Evolutionary conservation across 257 asterid species (phyloP), one percentile per base, ranked within the genome.

Genomic region (Solanum chaucha): DNA sequence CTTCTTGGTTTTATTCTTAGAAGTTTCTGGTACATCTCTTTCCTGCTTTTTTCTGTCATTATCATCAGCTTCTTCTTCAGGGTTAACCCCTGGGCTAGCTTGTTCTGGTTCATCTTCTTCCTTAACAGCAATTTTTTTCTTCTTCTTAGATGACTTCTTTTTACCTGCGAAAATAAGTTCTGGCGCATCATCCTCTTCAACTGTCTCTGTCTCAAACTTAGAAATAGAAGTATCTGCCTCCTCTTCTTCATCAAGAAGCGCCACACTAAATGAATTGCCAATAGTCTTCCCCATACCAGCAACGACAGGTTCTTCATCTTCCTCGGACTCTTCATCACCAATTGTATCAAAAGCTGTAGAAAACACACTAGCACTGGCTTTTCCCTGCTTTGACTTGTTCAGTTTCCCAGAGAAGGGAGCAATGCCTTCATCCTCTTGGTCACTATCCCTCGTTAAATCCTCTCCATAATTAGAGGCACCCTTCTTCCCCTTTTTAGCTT

Each of bases 131-230:
- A 51, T 87, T 26, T 61, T 83, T 89, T 86, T 92, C 92, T 92
- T 94, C 95, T 95, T 95, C 90, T 92, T 95, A 80, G 98, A 93
- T 7, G 98, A 90, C 89, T 95, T 97, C 94, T 97, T 96, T 87
- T 96, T 96, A 34, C 98, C 98, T 55, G 98, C 92, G 87, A 97
- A 95, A 78, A 85, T 87, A 88, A 93, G 70, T 22, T 30, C 90
- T 2, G 90, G 64, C 10, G 58, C 87, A 87, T 94, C 95, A 87
- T 85, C 93, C 85, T 90, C 94, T 86, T 83, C 93, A 40, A 51
- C 89, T 85, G 87, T 85, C 83, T 90, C 93, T 84, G 85, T 88
- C 26, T 86, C 91, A 51, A 44, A 40, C 83, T 90, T 87, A 10
- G 15, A 55, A 55, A 91, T 86, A 35, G 94, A 87, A 35, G 88